Base-by-base conservation (phyloP, 1,284 basidiomycete species). In the Pseudozyma hubeiensis region DNA sequence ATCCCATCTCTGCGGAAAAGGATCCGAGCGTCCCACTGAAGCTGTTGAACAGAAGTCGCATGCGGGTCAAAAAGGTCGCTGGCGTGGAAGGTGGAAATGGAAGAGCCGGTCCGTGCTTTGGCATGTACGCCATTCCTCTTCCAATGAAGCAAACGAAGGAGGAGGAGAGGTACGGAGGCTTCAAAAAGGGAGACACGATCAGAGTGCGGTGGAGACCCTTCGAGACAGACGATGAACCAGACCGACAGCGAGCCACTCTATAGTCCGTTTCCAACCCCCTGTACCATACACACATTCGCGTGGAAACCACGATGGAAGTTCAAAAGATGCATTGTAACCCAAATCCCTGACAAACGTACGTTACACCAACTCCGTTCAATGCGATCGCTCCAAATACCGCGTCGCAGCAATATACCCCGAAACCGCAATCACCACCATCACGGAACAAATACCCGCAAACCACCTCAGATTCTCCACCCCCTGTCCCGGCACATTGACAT, bases 401-500 rank as follows among this genome's bases (percentile, higher is more conserved):
- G 82, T 81, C 1, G 82, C 81, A 24, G 79, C 78, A 46, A 81
- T 77, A 57, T 83, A 84, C 11, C 82, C 82, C 31, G 63, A 64
- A 14, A 83, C 77, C 4, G 81, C 82, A 47, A 84, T 73, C 30
- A 80, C 72, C 33, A 82, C 77, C 76, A 84, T 82, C 1, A 81
- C 72, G 14, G 75, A 67, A 41, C 74, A 73, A 47, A 84, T 81
- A 7, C 81, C 75, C 10, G 74, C 80, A 53, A 84, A 84, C 82
- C 82, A 83, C 35, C 73, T 55, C 39, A 84, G 37, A 51, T 80
- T 83, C 16, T 68, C 63, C 37, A 80, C 70, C 19, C 71, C 72
- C 46, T 84, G 75, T 4, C 82, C 82, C 4, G 82, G 82, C 11
- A 84, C 82, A 40, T 83, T 71, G 41, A 84, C 82, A 56, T 83